phyloP scores from a whole-genome alignment of 2,329 filamentous ascomycete species.

The Tolypocladium cylindrosporum region DNA sequence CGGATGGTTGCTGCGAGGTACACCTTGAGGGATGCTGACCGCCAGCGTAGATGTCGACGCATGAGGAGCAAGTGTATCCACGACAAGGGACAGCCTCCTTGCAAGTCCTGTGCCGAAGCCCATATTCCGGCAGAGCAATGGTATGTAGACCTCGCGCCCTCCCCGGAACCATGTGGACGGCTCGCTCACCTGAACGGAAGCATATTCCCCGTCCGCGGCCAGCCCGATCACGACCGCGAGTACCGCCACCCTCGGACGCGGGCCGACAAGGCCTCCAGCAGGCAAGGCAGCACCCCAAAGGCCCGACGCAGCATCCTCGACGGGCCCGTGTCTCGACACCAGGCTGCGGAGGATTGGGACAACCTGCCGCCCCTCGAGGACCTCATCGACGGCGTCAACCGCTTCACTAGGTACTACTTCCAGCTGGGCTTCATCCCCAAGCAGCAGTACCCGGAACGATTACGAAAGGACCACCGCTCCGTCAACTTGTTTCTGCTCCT shows the following conservation, averaged over 20 bases:
- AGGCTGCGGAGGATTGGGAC: constrained; percentile 33
- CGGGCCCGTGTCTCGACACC: constrained; percentile 11
- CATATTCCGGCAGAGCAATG: constrained; percentile 39
- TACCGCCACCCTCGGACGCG: constrained; percentile 45
- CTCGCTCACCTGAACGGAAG: constrained; percentile 17
- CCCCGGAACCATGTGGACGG: neutral
- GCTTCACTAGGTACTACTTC: constrained; percentile 46
- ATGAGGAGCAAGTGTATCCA: constrained; percentile 48
- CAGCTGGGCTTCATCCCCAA: constrained; percentile 51
- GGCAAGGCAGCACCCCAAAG: constrained; percentile 25
- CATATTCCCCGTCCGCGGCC: constrained; percentile 41
- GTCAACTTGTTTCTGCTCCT: constrained; percentile 45
- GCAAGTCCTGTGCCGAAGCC: constrained; percentile 39
- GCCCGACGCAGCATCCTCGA: constrained; percentile 23
- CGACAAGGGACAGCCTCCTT: constrained; percentile 36
- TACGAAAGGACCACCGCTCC: constrained; percentile 36
- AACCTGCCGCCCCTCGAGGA: constrained; percentile 37
- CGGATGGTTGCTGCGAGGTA: neutral
- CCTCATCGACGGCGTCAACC: constrained; percentile 41
- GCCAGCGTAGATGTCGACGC: constrained; percentile 36
- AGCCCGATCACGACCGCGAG: constrained; percentile 43
- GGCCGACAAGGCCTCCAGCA: constrained; percentile 34
- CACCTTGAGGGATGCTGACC: neutral
- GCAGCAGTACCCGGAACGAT: constrained; percentile 34
- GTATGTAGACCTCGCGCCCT: constrained; percentile 21